Evolutionary conservation across 805 yeast genomes (phyloP), one percentile per base, ranked within the genome.

Genomic region (Saturnispora kantuleensis): DNA sequence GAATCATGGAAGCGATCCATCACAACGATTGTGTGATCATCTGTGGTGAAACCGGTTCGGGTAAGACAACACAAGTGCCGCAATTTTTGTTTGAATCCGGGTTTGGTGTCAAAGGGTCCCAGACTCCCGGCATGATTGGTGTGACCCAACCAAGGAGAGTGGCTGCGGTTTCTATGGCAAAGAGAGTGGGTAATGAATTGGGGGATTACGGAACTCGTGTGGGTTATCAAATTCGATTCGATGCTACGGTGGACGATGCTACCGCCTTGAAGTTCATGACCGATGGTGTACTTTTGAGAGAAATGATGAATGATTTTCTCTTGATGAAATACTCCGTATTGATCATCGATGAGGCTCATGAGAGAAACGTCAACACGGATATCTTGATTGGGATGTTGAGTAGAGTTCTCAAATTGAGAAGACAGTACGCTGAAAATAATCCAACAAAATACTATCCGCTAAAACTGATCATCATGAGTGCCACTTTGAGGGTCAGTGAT

Each of bases 41-140:
- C 21, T 90, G 97, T 67, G 98, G 98, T 70, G 97, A 89, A 56
- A 93, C 98, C 1, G 98, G 98, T 55, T 88, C 97, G 2, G 98
- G 98, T 64, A 93, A 93, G 62, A 93, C 98, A 1, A 93, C 99
- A 0, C 99, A 93, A 64, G 89, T 93, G 5, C 98, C 99, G 0
- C 99, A 93, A 60, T 93, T 93, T 56, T 64, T 93, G 38, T 87
- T 79, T 57, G 99, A 93, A 63, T 77, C 95, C 0, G 97, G 97
- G 1, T 90, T 82, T 58, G 97, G 96, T 5, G 61, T 65, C 37
- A 52, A 59, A 6, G 70, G 72, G 7, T 66, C 77, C 6, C 77
- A 77, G 7, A 76, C 79, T 10, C 90, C 96, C 0, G 97, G 97
- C 1, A 83, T 90, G 89, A 86, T 93, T 55, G 98, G 97, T 46